Conservation (phyloP, 257 asterid species). For the Salvia rosmarinus region DNA sequence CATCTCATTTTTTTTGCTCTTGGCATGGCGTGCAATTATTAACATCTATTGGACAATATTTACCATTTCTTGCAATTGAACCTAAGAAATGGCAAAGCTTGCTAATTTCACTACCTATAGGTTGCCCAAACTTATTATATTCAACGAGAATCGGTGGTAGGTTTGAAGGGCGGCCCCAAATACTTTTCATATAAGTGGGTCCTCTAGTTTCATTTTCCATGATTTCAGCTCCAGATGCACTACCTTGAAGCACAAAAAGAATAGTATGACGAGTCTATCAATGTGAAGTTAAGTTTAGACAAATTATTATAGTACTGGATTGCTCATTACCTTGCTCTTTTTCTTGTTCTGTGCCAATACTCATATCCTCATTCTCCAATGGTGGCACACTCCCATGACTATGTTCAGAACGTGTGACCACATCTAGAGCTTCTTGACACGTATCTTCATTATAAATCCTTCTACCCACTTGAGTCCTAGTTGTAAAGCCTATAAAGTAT, state of each 20-base stretch:
- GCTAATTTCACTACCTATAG: constrained; percentile 8
- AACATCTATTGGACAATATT: constrained; percentile 22
- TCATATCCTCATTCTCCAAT: not conserved
- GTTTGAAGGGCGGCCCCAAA: not conserved
- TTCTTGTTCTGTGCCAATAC: not conserved
- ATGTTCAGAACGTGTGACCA: too few relatives aligned
- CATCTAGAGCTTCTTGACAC: not conserved
- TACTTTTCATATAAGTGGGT: not conserved
- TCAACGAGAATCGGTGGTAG: not conserved
- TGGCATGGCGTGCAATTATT: not conserved
- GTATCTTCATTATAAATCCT: not conserved
- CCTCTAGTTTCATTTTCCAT: not conserved
- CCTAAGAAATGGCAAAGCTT: constrained; percentile 7
- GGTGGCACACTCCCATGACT: too few relatives aligned
- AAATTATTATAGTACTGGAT: too few relatives aligned
- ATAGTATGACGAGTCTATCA: too few relatives aligned
- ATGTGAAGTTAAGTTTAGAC: too few relatives aligned
- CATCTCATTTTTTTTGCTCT: not conserved
- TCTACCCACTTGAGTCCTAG: not conserved
- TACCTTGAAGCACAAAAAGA: too few relatives aligned
- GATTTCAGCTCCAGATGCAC: constrained; percentile 30
- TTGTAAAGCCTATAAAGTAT: not conserved
- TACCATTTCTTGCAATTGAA: constrained; percentile 20
- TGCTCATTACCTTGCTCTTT: not conserved
- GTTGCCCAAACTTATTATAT: not conserved